Evolutionary conservation across 768 basidiomycete species (phyloP).

Genomic region (Glaciozyma martinii): DNA sequence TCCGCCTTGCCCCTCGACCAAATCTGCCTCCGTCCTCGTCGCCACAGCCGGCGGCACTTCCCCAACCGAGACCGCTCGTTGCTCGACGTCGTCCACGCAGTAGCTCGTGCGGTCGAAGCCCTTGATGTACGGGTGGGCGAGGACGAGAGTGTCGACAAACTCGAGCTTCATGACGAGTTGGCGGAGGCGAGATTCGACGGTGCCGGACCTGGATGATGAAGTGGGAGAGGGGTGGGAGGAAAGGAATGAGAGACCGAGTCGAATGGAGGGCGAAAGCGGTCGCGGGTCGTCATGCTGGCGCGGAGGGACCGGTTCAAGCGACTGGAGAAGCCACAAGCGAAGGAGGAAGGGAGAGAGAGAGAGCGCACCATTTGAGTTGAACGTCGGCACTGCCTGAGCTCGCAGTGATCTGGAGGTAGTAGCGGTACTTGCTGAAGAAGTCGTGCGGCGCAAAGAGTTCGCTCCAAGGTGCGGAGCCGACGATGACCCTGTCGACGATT

Average conservation of each 20-base stretch:
- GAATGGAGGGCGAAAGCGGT: background rate
- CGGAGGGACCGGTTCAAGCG: background rate
- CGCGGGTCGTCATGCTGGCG: background rate
- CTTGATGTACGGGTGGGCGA: slow-evolving; percentile 92
- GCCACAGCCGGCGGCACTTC: slow-evolving; percentile 65
- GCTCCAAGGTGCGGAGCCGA: slow-evolving; percentile 73
- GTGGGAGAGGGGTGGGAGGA: background rate
- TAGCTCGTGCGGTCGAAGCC: slow-evolving; percentile 81
- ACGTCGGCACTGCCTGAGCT: slow-evolving; percentile 73
- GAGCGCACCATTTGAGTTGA: slow-evolving; percentile 80
- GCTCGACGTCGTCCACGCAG: slow-evolving; percentile 78
- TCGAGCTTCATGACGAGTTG: slow-evolving; percentile 97
- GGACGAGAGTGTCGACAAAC: slow-evolving; percentile 78
- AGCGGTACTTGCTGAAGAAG: slow-evolving; percentile 93
- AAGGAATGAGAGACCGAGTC: background rate
- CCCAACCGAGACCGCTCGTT: slow-evolving; percentile 77
- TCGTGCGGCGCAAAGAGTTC: slow-evolving; percentile 93
- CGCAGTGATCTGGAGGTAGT: slow-evolving; percentile 92
- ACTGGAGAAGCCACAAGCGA: background rate
- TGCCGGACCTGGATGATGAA: slow-evolving; percentile 58
- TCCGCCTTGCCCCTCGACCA: slow-evolving; percentile 43
- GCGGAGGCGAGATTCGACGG: slow-evolving; percentile 93
- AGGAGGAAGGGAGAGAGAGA: background rate
- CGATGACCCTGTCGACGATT: slow-evolving; percentile 75
- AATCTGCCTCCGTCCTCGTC: slow-evolving; percentile 68